Conservation (phyloP, 2,329 filamentous ascomycete species). For the Fusarium xylarioides region DNA sequence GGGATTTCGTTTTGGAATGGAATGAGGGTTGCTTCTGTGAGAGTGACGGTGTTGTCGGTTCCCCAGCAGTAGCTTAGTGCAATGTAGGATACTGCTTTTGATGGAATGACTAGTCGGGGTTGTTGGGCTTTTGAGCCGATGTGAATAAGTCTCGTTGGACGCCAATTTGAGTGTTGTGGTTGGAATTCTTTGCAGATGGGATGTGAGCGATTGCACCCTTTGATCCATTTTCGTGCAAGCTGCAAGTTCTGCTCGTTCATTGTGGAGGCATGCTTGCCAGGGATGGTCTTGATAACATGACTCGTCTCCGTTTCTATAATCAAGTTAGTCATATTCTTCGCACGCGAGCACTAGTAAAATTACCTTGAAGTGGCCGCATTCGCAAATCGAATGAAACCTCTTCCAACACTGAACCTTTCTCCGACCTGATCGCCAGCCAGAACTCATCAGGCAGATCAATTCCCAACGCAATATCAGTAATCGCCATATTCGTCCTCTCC, state of each 20-base stretch:
- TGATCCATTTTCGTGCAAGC: background rate
- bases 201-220: background rate
- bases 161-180: background rate
- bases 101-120: background rate
- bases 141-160: background rate
- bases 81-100: fast-evolving
- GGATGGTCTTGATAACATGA: background rate
- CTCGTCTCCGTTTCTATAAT: background rate
- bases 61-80: constrained; percentile 6
- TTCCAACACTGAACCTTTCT: background rate
- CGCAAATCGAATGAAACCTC: background rate
- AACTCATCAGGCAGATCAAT: background rate
- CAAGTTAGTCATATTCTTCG: background rate
- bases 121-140: background rate
- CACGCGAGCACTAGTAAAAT: fast-evolving
- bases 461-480: background rate
- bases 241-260: background rate
- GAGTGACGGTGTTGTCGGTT: background rate
- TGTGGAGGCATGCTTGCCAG: background rate
- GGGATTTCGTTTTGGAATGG: background rate
- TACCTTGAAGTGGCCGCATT: background rate
- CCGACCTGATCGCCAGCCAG: background rate
- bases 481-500: background rate
- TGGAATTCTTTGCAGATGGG: background rate
- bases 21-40: fast-evolving